phyloP scores from a whole-genome alignment of 2,329 filamentous ascomycete genomes.

The Xylariaceae sp. region DNA sequence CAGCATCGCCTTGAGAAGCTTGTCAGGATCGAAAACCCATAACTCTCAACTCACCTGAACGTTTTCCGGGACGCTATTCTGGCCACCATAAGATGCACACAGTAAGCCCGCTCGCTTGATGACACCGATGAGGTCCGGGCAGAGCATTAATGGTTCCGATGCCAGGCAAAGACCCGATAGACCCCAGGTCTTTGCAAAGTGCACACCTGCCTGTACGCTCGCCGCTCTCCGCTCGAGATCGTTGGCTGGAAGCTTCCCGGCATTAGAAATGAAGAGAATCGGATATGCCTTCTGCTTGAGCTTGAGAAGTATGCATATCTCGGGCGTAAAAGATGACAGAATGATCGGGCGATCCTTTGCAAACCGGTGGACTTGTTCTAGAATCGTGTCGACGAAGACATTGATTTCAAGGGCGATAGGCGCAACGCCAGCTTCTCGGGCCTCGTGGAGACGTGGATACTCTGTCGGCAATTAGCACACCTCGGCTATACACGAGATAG shows the following conservation, averaged over 20 bases:
- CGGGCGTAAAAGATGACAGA: slow-evolving; percentile 36
- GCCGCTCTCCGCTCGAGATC: slow-evolving; percentile 35
- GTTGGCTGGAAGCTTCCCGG: slow-evolving; percentile 26
- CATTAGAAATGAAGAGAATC: slow-evolving; percentile 34
- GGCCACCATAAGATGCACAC: slow-evolving; percentile 35
- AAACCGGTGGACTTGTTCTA: slow-evolving; percentile 29
- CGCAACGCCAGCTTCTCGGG: slow-evolving; percentile 33
- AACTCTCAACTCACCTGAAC: slow-evolving; percentile 21
- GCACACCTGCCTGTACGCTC: slow-evolving; percentile 36
- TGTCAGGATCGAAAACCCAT: neutral
- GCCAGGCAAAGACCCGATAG: slow-evolving; percentile 37
- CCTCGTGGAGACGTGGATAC: slow-evolving; percentile 40
- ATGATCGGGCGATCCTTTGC: slow-evolving; percentile 31
- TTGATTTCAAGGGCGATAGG: slow-evolving; percentile 38
- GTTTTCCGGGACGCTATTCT: slow-evolving; percentile 30
- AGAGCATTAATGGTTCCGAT: slow-evolving; percentile 35
- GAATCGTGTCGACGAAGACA: slow-evolving; percentile 36
- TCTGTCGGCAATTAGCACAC: too few relatives aligned
- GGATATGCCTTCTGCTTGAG: slow-evolving; percentile 34
- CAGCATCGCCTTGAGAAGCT: slow-evolving; percentile 3
- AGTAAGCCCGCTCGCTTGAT: slow-evolving; percentile 33
- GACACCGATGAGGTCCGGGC: slow-evolving; percentile 33
- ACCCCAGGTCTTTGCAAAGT: slow-evolving; percentile 37
- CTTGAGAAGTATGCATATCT: slow-evolving; percentile 33
- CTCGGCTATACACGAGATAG: neutral